Conservation (phyloP, 495 filamentous ascomycete genomes). For the Tuber borchii region DNA sequence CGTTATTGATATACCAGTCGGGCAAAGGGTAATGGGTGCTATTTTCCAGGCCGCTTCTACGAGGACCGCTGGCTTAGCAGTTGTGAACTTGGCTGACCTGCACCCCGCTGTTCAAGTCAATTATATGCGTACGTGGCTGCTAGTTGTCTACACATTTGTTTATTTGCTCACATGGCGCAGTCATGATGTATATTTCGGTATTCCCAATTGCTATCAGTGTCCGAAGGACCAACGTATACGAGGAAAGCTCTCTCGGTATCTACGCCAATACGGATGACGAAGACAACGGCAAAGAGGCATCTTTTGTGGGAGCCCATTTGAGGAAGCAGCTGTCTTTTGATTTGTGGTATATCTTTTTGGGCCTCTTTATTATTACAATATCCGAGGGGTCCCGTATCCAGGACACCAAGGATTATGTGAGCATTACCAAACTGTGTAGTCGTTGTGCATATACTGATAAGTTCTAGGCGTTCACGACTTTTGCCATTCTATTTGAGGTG, state of each 20-base stretch:
- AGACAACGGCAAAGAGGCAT: slow-evolving; percentile 42
- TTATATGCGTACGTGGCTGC: slow-evolving; percentile 46
- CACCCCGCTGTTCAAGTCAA: slow-evolving; percentile 58
- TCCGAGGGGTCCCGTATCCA: slow-evolving; percentile 50
- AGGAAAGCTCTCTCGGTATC: slow-evolving; percentile 65
- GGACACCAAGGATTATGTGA: slow-evolving; percentile 47
- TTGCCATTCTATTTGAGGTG: slow-evolving; percentile 51
- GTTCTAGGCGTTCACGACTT: slow-evolving; percentile 46
- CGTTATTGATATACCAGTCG: slow-evolving; percentile 45
- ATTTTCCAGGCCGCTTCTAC: slow-evolving; percentile 58
- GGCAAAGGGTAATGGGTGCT: slow-evolving; percentile 51
- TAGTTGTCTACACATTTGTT: neutral
- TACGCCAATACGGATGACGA: slow-evolving; percentile 48
- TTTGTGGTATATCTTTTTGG: slow-evolving; percentile 60
- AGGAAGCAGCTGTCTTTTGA: slow-evolving; percentile 58
- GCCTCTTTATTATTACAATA: slow-evolving; percentile 56
- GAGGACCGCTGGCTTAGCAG: slow-evolving; percentile 55
- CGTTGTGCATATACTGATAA: slow-evolving; percentile 5
- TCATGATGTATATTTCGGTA: slow-evolving; percentile 66
- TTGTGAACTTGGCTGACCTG: slow-evolving; percentile 52
- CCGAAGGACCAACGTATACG: slow-evolving; percentile 66
- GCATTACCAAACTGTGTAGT: slow-evolving; percentile 7
- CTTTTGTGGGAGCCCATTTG: slow-evolving; percentile 54
- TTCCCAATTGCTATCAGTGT: slow-evolving; percentile 59
- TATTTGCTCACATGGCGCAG: slow-evolving; percentile 39